Conservation (phyloP, 768 basidiomycete genomes). For the Mycena sanguinolenta region DNA sequence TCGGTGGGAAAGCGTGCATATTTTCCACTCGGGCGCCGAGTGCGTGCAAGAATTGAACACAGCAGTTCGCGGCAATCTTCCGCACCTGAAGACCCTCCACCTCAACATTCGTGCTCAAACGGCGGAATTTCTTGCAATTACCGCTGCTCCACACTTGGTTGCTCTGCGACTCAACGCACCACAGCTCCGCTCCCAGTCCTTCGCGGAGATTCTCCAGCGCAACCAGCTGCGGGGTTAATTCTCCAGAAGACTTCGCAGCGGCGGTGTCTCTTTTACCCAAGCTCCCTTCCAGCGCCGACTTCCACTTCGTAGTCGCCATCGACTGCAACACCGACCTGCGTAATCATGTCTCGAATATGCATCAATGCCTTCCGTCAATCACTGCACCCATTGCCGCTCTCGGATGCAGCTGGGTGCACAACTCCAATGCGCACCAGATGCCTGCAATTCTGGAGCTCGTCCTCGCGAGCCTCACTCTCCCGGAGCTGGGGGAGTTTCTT, state of each 20-base stretch:
- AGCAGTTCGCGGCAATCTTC: slow-evolving; percentile 4
- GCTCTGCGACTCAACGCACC: not conserved
- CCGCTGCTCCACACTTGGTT: slow-evolving; percentile 7
- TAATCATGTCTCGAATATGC: not conserved
- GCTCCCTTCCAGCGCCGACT: not conserved
- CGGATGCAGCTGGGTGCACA: not conserved
- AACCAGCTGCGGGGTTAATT: not conserved
- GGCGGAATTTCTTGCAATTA: slow-evolving; percentile 7
- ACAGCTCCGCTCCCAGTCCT: not conserved
- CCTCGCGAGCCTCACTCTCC: slow-evolving; percentile 15
- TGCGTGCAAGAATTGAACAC: not conserved
- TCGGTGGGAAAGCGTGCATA: not conserved
- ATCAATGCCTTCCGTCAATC: slow-evolving; percentile 4
- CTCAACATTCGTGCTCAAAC: not conserved
- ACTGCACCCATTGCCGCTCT: slow-evolving; percentile 9
- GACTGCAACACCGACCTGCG: not conserved
- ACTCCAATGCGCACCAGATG: not conserved
- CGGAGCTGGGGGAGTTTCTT: not conserved
- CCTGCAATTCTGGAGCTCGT: not conserved
- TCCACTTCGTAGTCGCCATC: not conserved
- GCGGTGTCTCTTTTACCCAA: not conserved
- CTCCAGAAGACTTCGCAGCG: not conserved
- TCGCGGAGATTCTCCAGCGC: not conserved
- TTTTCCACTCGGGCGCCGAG: not conserved
- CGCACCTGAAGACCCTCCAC: not conserved